A percentile compares a stretch with the other conserved stretches of the same genome.
Evolutionary conservation across 768 basidiomycete species (phyloP).

Genomic region (Termitomyces sp.): DNA sequence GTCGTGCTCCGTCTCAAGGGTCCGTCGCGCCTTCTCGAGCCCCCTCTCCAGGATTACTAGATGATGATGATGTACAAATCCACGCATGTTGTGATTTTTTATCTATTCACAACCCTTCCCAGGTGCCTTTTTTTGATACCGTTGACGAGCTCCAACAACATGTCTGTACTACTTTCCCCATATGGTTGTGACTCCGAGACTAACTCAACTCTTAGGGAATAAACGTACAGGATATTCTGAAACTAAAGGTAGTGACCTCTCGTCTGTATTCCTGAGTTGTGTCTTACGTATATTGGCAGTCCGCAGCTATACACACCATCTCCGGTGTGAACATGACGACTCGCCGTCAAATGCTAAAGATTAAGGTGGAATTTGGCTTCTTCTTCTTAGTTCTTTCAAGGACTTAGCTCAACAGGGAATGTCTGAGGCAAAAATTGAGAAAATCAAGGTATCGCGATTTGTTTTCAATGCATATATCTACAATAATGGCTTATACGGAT

Average conservation of each 20-base stretch:
- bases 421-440: conserved; percentile 97
- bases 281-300: conserved; percentile 31
- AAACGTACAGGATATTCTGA: conserved; percentile 91
- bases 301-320: conserved; percentile 78
- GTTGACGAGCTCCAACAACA: conserved; percentile 86
- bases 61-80: conserved; percentile 34
- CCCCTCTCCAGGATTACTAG: conserved; percentile 36
- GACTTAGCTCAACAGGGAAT: conserved; percentile 58
- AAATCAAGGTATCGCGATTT: conserved; percentile 64
- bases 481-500: neutral
- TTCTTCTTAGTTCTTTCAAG: conserved; percentile 12
- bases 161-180: conserved; percentile 28
- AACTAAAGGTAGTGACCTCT: conserved; percentile 66
- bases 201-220: conserved; percentile 58
- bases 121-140: conserved; percentile 67
- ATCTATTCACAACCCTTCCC: conserved; percentile 1
- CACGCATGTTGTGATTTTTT: neutral
- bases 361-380: conserved; percentile 56
- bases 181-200: neutral
- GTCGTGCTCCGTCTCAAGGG: conserved; percentile 45
- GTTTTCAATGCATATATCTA: conserved; percentile 3
- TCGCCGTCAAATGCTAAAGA: conserved; percentile 83
- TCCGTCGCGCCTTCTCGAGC: conserved; percentile 46
- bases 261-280: neutral
- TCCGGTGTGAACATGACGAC: conserved; percentile 92